Conservation (phyloP, 2,329 filamentous ascomycete species). For the Talaromyces sp. region DNA sequence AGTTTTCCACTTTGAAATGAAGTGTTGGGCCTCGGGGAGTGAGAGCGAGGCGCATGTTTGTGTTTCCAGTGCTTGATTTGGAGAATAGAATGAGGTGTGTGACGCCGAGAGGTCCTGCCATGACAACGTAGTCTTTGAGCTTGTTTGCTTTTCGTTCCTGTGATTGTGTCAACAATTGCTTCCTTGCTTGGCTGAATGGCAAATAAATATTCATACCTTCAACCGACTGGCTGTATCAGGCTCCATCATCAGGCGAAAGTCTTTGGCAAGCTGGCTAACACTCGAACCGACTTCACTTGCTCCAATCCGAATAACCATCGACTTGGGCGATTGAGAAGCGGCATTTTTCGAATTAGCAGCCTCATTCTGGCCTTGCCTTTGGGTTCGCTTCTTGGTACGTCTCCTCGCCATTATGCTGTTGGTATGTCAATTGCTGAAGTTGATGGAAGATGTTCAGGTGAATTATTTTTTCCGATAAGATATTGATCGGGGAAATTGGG, state of each 20-base stretch:
- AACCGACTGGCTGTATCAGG: conserved; percentile 85
- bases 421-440: conserved; percentile 1
- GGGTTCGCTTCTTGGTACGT: conserved; percentile 85
- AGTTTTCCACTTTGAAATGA: conserved; percentile 91
- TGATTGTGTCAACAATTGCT: background rate
- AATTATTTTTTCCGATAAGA: conserved; percentile 32
- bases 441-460: background rate
- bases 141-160: conserved; percentile 81
- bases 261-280: conserved; percentile 84
- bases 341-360: conserved; percentile 48
- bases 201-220: conserved; percentile 52
- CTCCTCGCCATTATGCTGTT: conserved; percentile 66
- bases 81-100: conserved; percentile 93
- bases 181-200: background rate
- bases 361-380: conserved; percentile 64
- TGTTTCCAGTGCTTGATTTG: conserved; percentile 83
- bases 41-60: conserved; percentile 82
- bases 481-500: conserved; percentile 34
- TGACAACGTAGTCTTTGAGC: conserved; percentile 87
- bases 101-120: conserved; percentile 92
- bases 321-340: conserved; percentile 66
- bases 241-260: conserved; percentile 93
- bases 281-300: conserved; percentile 89
- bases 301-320: conserved; percentile 97
- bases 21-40: conserved; percentile 89